phyloP scores from a whole-genome alignment of 495 filamentous ascomycete species.

The Penicillium malachiteum region DNA sequence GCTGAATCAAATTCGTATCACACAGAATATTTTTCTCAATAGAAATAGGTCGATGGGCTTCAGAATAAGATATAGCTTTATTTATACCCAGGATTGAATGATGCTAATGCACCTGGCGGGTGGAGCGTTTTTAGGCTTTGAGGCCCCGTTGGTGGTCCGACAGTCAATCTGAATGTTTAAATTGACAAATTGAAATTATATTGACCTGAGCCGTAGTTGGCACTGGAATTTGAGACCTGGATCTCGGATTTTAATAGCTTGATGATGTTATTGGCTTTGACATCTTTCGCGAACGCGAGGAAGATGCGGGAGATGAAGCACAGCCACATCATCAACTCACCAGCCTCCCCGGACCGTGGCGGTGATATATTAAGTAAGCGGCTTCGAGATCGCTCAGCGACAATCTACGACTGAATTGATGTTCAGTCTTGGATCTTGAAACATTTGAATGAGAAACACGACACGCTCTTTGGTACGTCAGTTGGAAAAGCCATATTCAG shows the following conservation, averaged over 20 bases:
- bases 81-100: neutral
- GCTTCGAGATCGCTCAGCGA: no score
- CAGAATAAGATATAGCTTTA: neutral
- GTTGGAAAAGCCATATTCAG: no score
- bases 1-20: neutral
- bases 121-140: neutral
- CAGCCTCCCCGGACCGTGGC: neutral
- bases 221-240: no score
- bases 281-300: neutral
- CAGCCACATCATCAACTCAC: neutral
- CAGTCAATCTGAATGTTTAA: neutral
- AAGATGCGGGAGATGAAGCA: slow-evolving; percentile 13
- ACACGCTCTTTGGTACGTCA: no score
- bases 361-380: no score
- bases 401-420: no score
- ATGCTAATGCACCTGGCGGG: neutral
- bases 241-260: neutral
- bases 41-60: no score
- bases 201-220: neutral
- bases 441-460: no score
- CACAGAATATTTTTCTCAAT: no score
- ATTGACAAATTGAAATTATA: neutral
- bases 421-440: no score
- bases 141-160: neutral
- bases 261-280: neutral